Base-by-base conservation (phyloP, 208 protist species). In the Trypanosoma boissoni region DNA sequence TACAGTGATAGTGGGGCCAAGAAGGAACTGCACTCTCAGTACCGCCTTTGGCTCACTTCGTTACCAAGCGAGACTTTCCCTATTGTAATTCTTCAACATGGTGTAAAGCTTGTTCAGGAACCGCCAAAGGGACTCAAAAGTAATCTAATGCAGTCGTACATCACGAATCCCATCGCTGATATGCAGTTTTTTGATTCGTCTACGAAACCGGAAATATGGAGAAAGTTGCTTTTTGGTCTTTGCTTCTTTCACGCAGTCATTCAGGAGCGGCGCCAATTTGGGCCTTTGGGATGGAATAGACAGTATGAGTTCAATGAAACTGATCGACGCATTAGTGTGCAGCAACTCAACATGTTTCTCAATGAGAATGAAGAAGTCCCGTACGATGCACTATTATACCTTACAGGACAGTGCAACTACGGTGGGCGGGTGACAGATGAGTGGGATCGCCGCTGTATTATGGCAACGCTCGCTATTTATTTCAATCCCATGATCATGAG, bases 51-150 rank as follows among this genome's bases (percentile, higher is more conserved):
- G 97, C 86, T 99, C 26, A 99, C 98, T 10, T 97, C 95, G 7
- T 94, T 99, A 73, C 98, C 98, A 7, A 95, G 92, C 42, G 76
- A 92, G n/a, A 80, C 79, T 7, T 99, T 99, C 85, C 98, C 98
- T 16, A 96, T 98, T 54, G 79, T 91, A 21, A 98, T 99, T 57
- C 74, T 99, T 50, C 97, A 99, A 76, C 97, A 98, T 73, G 93
- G 96, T 36, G 89, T 98, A 39, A 99, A 99, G 80, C 83, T 99
- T 57, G 98, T 98, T 41, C 97, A 98, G 71, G 98, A 99, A 83
- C 98, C 98, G 18, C 98, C 98, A 21, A 96, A 94, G 66, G 96
- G 97, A 0, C 77, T 99, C n/a, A 91, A 96, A 68, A 89, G 82
- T 52, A 99, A 99, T 72, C 75, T 99, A 14, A 53, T 97, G 44